phyloP scores from a whole-genome alignment of 805 yeast species.

The Scheffersomyces stipitis region DNA sequence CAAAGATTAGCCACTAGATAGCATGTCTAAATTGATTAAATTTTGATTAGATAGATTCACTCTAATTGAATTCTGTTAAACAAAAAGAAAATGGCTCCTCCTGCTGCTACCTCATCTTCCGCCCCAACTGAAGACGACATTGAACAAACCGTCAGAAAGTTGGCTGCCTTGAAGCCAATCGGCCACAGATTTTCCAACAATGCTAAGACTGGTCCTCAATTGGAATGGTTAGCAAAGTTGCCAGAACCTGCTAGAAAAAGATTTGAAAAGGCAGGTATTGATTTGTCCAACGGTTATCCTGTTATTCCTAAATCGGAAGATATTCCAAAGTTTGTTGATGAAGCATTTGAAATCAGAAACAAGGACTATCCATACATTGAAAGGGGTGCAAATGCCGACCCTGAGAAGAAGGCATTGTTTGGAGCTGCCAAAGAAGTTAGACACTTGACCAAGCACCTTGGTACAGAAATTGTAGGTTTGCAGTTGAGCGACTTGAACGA shows the following conservation, averaged over 20 bases:
- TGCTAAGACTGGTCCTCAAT: constrained; percentile 2
- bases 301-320: constrained; percentile 29
- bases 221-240: constrained; percentile 10
- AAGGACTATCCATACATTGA: constrained; percentile 33
- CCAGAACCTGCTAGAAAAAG: constrained; percentile 27
- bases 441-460: constrained; percentile 45
- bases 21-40: too few relatives aligned
- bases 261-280: constrained; percentile 34
- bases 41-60: too few relatives aligned
- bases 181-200: background rate
- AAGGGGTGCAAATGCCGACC: constrained; percentile 37
- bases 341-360: constrained; percentile 36
- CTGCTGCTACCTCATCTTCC: constrained; percentile 4
- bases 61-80: too few relatives aligned
- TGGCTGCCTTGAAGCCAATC: constrained; percentile 5
- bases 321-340: constrained; percentile 41
- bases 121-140: constrained; percentile 1
- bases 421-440: constrained; percentile 42
- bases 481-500: constrained; percentile 44
- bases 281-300: constrained; percentile 41
- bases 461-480: constrained; percentile 50
- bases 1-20: too few relatives aligned
- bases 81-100: constrained; percentile 3
- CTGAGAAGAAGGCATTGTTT: constrained; percentile 37
- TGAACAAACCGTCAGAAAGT: constrained; percentile 6